Base-by-base conservation (phyloP, 192 early-diverging fungal species). In the Kappamyces sp. region DNA sequence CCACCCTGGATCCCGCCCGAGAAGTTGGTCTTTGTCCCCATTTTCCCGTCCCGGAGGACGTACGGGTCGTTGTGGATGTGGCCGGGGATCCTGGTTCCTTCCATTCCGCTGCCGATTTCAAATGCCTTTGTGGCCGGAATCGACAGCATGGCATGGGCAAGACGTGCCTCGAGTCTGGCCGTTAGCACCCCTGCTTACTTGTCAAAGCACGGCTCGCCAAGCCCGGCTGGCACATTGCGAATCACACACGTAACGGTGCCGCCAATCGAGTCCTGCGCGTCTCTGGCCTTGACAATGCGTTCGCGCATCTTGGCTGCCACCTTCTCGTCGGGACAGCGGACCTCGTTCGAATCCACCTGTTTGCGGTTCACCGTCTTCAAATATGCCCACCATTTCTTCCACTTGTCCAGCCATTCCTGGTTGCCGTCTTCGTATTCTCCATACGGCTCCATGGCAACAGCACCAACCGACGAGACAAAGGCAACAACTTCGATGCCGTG, bases 41-140 rank as follows among this genome's bases (percentile, higher is more conserved):
- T 59, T 38, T 64, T 76, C 46, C 79, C 83, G 40, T 66, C 75
- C 45, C 83, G 79, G n/a, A 61, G 46, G 39, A 84, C 76, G 71
- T 91, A 99, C 22, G 88, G 74, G 64, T 99, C 96, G 62, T 99
- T 99, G 68, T 99, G 96, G 49, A 90, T 71, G 68, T 86, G 84
- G 39, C 96, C 96, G 0, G 80, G 79, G 53, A 97, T 84, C 22
- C 73, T 77, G 1, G 96, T 95, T 30, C 93, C 96, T 15, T 77
- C 75, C 64, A 95, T 89, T 15, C 96, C 96, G 43, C 86, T 88
- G 0, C 96, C 96, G 49, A 97, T 87, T 69, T 99, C 96, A 67
- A 99, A 99, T 14, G 90, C 89, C 69, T 99, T 99, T 15, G 96
- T 99, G 2, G 96, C 94, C 4, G 96, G 96, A 57, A 99, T 94